Base-by-base conservation (phyloP, 1,284 basidiomycete genomes). In the Leccinum pallidistipes region DNA sequence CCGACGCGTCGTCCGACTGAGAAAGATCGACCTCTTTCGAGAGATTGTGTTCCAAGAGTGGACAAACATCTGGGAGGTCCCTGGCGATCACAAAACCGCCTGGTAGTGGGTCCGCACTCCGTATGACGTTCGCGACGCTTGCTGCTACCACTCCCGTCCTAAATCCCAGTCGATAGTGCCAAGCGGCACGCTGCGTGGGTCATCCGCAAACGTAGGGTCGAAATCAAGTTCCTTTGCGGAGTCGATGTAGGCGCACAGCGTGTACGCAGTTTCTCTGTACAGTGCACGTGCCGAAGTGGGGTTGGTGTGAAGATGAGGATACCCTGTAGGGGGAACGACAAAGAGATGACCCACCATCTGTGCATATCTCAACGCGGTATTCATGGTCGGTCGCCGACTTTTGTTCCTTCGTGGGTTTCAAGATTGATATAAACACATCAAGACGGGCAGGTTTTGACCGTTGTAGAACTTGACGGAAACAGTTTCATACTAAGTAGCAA, bases 401-500 rank as follows among this genome's bases (percentile, higher is more conserved):
- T 69, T 92, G 88, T 66, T 96, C 92, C 69, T 92, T 91, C 71
- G 86, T 92, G 1, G 93, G 94, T 74, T 95, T 96, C 92, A 95
- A 3, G 94, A 88, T 57, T 95, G 84, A 66, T 93, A 90, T 4
- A 97, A 81, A 45, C 92, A 97, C 27, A 96, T 79, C 14, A 97
- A 76, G 1, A 91, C 86, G 0, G 88, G 76, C 6, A 90, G 84
- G 64, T 93, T 90, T 49, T 89, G 85, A 14, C 85, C 83, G 34
- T 81, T 75, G 71, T 91, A 92, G 66, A 90, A 92, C 68, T 87
- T 83, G 67, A 84, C 80, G 47, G 89, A 86, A 1, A 94, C 94
- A 1, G 93, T 93, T 70, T 94, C 93, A 71, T 97, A 97, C 95
- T 97, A 27, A 47, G 14, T 16, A 18, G 18, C 11, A 21, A n/a